Evolutionary conservation across 1,284 basidiomycete genomes (phyloP), one percentile per base, ranked within the genome.

Genomic region (Entoloma clypeatum): DNA sequence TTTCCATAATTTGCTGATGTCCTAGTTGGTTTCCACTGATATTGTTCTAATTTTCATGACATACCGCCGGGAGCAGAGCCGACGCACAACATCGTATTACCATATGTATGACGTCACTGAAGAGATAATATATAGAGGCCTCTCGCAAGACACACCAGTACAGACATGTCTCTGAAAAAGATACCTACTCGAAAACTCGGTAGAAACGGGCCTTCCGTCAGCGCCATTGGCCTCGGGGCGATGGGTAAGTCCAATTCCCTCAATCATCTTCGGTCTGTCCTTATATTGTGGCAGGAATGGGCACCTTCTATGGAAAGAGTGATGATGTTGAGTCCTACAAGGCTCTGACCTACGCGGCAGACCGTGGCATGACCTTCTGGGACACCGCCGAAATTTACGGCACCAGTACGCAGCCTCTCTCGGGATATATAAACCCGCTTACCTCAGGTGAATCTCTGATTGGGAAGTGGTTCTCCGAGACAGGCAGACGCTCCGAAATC

Each of bases 401-500:
- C 2, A 43, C 38, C n/a, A 53, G 56, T 57, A 35, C 28, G 51
- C 5, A 17, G 8, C 18, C 16, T 7, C 7, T 8, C 14, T 28
- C 18, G 3, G 32, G n/a, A 5, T 32, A 11, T 19, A 16, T 7
- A n/a, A n/a, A 2, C 16, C 5, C 13, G 4, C 11, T 40, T 2
- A 18, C 2, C 21, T 22, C 37, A 52, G 50, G 54, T 41, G 57
- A 61, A 41, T 47, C 42, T 4, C 31, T 54, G 6, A 44, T 60
- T 14, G 59, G 58, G 3, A 47, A 53, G 21, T 61, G 59, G 58
- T 57, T 61, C 43, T 29, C 39, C 7, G 16, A 49, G 30, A 61
- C 56, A n/a, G 57, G 57, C 5, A 48, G 54, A 3, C 57, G 59
- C 17, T 41, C 48, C 2, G 56, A 61, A 26, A 55, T 61, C 28